Base-by-base conservation (phyloP, 2,329 filamentous ascomycete species). In the Sporothrix mexicana region DNA sequence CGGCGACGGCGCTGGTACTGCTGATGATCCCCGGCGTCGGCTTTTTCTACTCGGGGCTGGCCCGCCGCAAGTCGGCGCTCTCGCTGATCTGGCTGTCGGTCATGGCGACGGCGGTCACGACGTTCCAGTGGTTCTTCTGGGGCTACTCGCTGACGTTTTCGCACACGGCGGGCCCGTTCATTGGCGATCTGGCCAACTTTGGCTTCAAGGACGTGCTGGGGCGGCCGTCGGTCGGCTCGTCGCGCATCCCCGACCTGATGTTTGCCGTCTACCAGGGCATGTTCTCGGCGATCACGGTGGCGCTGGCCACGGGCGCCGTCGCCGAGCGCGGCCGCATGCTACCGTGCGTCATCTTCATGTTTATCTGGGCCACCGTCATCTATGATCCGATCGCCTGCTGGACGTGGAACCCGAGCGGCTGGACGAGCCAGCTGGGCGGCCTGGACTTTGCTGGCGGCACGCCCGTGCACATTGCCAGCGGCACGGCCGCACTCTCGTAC, bases 121-220 rank as follows among this genome's bases (percentile, higher is more conserved):
- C 90, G 36, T 97, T 97, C 82, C 94, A 97, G 81, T 97, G 94
- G 94, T 97, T 97, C 85, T 94, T 96, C 85, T 96, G 93, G 93
- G 93, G 93, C 55, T 96, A 93, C 80, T 94, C 92, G 4, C 83
- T 96, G 12, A 89, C 92, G 66, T 96, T 95, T 80, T 96, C 93
- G 17, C 93, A 95, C 82, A 86, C 87, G 1, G 92, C 92, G 36
- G 90, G 91, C 64, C 88, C 85, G 57, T 97, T 89, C 80, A 93
- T 97, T 75, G 94, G 94, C 73, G 87, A 94, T 77, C 84, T 97
- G 36, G 83, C 88, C 76, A 95, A 97, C 84, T 90, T 97, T 79
- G 94, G 92, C 59, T 91, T 97, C 81, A 90, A 85, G 76, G 86
- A 92, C 80, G 93, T 96, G 30, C 86, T 97, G 45, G 94, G 86